phyloP scores from a whole-genome alignment of 306 rosid genomes.

The Styphnolobium japonicum region DNA sequence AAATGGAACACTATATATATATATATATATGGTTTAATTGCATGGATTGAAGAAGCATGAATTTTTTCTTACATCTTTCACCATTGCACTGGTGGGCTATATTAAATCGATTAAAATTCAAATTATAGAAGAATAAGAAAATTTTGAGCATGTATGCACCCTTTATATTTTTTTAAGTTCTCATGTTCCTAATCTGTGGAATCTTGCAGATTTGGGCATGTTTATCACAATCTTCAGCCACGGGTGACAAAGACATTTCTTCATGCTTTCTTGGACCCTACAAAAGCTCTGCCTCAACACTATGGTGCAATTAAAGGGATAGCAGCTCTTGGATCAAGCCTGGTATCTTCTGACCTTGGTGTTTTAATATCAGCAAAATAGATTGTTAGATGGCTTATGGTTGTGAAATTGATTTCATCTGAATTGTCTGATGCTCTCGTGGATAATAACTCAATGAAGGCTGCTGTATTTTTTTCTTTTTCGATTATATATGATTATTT shows the following conservation, averaged over 20 bases:
- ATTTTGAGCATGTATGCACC: neutral
- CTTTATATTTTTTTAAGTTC: neutral
- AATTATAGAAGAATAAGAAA: neutral
- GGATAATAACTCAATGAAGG: constrained; percentile 7
- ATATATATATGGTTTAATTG: neutral
- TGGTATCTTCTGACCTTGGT: constrained; percentile 53
- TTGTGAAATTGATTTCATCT: constrained; percentile 16
- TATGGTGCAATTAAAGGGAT: constrained; percentile 94
- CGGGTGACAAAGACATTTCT: constrained; percentile 82
- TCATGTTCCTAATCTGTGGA: constrained; percentile 16
- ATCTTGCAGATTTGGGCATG: constrained; percentile 75
- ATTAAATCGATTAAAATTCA: neutral
- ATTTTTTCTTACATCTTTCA: neutral
- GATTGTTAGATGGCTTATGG: constrained; percentile 10
- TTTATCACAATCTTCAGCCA: constrained; percentile 83
- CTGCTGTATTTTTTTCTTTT: constrained; percentile 1
- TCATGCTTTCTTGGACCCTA: constrained; percentile 86
- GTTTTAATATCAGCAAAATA: neutral
- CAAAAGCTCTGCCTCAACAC: constrained; percentile 79
- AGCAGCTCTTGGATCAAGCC: constrained; percentile 75
- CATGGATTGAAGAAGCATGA: neutral
- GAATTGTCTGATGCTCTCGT: neutral
- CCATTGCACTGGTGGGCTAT: neutral
- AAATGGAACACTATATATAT: neutral
- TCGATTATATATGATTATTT: neutral